phyloP scores from a whole-genome alignment of 2,329 filamentous ascomycete species.

The Trichoderma sp. region DNA sequence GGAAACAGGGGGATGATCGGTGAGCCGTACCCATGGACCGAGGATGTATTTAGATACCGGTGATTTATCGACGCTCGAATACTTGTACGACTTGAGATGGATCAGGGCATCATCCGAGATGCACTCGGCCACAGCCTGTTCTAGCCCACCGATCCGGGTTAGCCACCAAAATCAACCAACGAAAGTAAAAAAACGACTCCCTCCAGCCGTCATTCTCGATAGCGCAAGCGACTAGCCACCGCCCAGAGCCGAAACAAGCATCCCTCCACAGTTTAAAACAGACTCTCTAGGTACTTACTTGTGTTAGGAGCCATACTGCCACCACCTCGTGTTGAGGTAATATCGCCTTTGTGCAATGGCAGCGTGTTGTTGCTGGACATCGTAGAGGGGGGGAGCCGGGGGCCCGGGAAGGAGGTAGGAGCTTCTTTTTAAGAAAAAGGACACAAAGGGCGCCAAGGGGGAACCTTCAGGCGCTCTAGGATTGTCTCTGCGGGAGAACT shows the following conservation, averaged over 20 bases:
- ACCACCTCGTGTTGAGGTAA: conserved; percentile 25
- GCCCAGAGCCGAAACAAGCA: not conserved
- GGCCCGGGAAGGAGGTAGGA: conserved; percentile 10
- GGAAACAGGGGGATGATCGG: not conserved
- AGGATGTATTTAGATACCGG: conserved; percentile 91
- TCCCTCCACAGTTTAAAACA: not conserved
- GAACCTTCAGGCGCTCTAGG: not conserved
- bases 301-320: conserved; percentile 36
- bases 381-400: conserved; percentile 21
- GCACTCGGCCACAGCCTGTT: conserved; percentile 61
- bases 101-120: conserved; percentile 86
- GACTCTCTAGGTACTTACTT: conserved; percentile 28
- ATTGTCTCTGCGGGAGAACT: conserved; percentile 12
- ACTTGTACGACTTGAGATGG: conserved; percentile 94
- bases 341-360: conserved; percentile 32
- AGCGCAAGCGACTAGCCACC: not conserved
- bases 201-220: conserved; percentile 12
- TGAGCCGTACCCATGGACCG: conserved; percentile 77
- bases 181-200: not conserved
- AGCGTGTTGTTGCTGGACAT: conserved; percentile 35
- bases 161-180: not conserved
- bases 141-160: conserved; percentile 25
- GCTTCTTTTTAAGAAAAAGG: conserved; percentile 1
- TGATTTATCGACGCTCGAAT: conserved; percentile 95
- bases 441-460: not conserved